A percentile compares a stretch with the other conserved stretches of the same genome.
These are phyloP conservation scores for Phytomonas sp. DNA, from an alignment of 208 protist genomes.

Conservation along the genomic window DNA sequence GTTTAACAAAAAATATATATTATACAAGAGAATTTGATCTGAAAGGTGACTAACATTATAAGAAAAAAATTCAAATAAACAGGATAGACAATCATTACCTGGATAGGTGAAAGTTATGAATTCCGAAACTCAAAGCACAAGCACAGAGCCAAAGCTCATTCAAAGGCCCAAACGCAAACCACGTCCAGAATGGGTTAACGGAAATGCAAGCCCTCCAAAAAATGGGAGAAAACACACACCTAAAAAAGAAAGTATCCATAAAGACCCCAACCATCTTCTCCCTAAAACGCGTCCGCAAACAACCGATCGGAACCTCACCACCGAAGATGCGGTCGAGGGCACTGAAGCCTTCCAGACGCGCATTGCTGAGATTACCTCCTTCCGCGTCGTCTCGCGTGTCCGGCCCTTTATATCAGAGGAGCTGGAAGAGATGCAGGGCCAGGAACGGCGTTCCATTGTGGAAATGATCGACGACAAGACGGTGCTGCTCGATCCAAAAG, in stretches of 20 bases:
- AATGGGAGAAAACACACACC: not conserved
- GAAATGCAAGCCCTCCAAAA: not conserved
- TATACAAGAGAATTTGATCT: not conserved
- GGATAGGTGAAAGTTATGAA: not conserved
- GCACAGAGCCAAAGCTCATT: conserved; percentile 59
- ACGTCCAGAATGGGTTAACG: not conserved
- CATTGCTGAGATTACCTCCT: conserved; percentile 80
- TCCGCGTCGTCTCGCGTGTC: conserved; percentile 77
- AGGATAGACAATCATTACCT: not conserved
- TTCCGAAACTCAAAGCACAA: not conserved
- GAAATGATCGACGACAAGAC: conserved; percentile 87
- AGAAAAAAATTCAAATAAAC: conserved; percentile 13
- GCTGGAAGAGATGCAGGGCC: conserved; percentile 78
- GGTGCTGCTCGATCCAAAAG: conserved; percentile 79
- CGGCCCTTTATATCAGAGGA: conserved; percentile 85
- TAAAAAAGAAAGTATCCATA: not conserved
- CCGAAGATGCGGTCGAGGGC: conserved; percentile 38
- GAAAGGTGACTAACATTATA: not conserved
- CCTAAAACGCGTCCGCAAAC: conserved; percentile 10
- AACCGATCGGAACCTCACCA: not conserved
- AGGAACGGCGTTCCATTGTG: conserved; percentile 77
- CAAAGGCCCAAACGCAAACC: conserved; percentile 18
- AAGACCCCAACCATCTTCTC: not conserved
- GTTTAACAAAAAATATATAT: conserved; percentile 5
- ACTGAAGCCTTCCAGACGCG: conserved; percentile 72